Conservation (phyloP, 106 monocot species). For the Dendrobium nobile region DNA sequence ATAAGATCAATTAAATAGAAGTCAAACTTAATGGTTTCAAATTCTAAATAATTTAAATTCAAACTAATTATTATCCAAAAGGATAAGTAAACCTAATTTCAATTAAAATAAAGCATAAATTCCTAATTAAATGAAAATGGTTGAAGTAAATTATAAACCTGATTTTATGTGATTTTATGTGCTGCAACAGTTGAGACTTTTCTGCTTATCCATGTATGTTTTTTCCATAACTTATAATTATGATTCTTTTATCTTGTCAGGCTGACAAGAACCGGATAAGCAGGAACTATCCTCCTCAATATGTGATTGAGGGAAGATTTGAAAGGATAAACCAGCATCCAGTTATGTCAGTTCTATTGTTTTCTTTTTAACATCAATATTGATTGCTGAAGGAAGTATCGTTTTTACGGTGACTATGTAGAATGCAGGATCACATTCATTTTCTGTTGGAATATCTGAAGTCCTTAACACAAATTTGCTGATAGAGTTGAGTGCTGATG, state of each 20-base stretch:
- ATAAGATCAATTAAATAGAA: no score
- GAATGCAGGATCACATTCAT: conserved; percentile 85
- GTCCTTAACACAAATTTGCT: conserved; percentile 78
- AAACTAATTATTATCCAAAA: no score
- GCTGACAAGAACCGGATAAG: conserved; percentile 69
- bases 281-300: conserved; percentile 71
- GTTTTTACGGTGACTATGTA: conserved; percentile 15
- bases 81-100: no score
- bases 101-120: no score
- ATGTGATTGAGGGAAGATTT: conserved; percentile 72
- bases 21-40: no score
- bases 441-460: conserved; percentile 89
- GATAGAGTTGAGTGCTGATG: conserved; percentile 93
- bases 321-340: conserved; percentile 97
- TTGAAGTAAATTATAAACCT: no score
- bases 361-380: conserved; percentile 4
- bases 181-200: no score
- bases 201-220: neutral
- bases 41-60: no score
- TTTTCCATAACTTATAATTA: neutral
- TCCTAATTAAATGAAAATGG: no score
- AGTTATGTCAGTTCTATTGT: conserved; percentile 28
- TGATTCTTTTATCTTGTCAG: conserved; percentile 25
- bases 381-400: neutral
- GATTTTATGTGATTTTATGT: no score